phyloP scores from a whole-genome alignment of 257 asterid genomes.

The Scutellaria baicalensis region DNA sequence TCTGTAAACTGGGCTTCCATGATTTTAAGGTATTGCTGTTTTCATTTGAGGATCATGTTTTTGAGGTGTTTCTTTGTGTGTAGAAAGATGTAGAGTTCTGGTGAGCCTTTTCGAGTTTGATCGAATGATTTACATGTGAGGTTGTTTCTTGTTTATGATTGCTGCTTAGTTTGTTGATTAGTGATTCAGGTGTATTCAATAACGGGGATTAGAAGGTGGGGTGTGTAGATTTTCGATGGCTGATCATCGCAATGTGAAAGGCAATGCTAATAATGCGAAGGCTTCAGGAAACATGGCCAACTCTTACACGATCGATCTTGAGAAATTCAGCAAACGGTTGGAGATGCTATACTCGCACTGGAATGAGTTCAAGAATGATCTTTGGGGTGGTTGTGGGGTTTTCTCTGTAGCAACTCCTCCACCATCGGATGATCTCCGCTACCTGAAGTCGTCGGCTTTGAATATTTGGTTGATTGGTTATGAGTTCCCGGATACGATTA shows the following conservation, averaged over 20 bases:
- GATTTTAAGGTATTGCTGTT: not conserved
- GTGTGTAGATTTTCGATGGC: slow-evolving; percentile 27
- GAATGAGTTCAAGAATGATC: slow-evolving; percentile 35
- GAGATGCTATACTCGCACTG: slow-evolving; percentile 42
- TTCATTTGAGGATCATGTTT: not conserved
- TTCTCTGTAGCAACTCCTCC: slow-evolving; percentile 52
- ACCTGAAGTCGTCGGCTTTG: slow-evolving; percentile 43
- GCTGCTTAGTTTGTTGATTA: slow-evolving; percentile 2
- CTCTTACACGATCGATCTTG: slow-evolving; percentile 40
- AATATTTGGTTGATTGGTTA: slow-evolving; percentile 53
- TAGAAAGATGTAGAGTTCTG: no score
- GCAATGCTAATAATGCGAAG: slow-evolving; percentile 24
- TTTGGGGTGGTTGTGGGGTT: slow-evolving; percentile 46
- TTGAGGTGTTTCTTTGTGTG: no score
- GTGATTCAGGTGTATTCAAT: not conserved
- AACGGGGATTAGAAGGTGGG: not conserved
- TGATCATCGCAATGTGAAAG: slow-evolving; percentile 31
- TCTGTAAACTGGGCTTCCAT: not conserved
- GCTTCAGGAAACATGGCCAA: slow-evolving; percentile 22
- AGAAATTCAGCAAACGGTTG: slow-evolving; percentile 41
- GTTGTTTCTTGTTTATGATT: not conserved
- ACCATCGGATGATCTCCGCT: slow-evolving; percentile 44
- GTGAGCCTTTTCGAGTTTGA: no score
- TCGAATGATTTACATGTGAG: not conserved
- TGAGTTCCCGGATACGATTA: slow-evolving; percentile 55